Conservation (phyloP, 2,329 filamentous ascomycete species). For the Zasmidium citrigriseum region DNA sequence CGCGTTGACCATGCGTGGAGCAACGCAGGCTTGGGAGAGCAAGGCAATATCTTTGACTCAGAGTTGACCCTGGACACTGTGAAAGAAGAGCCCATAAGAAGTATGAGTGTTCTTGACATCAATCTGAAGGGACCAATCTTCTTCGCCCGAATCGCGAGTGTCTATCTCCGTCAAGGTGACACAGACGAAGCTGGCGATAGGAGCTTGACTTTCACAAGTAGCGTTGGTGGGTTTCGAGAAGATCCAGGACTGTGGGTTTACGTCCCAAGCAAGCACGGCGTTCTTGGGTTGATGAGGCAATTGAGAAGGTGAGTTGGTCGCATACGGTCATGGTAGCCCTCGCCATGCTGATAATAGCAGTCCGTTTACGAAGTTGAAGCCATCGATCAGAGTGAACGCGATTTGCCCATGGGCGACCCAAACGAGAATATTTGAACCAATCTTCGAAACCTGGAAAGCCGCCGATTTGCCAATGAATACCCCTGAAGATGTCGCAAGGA, state of each 20-base stretch:
- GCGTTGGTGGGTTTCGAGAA: slow-evolving; percentile 52
- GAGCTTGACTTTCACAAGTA: slow-evolving; percentile 48
- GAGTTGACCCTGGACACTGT: slow-evolving; percentile 46
- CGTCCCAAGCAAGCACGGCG: slow-evolving; percentile 52
- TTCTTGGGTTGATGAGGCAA: slow-evolving; percentile 52
- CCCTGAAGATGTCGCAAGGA: slow-evolving; percentile 41
- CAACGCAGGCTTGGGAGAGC: slow-evolving; percentile 49
- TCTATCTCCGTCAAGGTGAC: slow-evolving; percentile 49
- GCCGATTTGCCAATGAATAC: slow-evolving; percentile 44
- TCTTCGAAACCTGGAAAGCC: slow-evolving; percentile 39
- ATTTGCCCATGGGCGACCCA: slow-evolving; percentile 49
- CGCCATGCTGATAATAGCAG: slow-evolving; percentile 20
- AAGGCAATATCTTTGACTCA: slow-evolving; percentile 48
- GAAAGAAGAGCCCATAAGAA: slow-evolving; percentile 34
- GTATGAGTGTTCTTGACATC: slow-evolving; percentile 12
- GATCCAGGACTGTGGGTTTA: slow-evolving; percentile 51
- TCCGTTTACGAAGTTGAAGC: slow-evolving; percentile 34
- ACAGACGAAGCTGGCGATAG: slow-evolving; percentile 38
- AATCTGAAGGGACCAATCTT: slow-evolving; percentile 47
- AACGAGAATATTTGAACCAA: slow-evolving; percentile 39
- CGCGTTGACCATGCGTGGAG: slow-evolving; percentile 52
- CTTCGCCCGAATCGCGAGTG: slow-evolving; percentile 52
- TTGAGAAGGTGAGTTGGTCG: slow-evolving; percentile 38
- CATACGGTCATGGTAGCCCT: slow-evolving; percentile 14
- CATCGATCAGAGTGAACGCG: slow-evolving; percentile 44